Base-by-base conservation (phyloP, 2,329 filamentous ascomycete species). In the Thelonectria rubi region DNA sequence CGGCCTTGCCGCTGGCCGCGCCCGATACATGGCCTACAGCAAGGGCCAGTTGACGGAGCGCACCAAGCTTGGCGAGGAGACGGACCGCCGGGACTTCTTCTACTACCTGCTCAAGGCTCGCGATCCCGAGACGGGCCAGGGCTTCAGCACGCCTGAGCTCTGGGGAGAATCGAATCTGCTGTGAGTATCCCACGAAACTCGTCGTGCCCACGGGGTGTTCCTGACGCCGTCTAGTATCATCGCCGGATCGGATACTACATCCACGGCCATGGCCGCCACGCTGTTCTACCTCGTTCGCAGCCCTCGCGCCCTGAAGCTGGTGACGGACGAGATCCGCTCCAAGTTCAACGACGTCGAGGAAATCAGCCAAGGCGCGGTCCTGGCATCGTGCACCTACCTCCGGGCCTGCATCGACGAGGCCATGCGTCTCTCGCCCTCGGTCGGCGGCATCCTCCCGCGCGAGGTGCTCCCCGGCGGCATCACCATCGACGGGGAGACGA, bases 61-160 rank as follows among this genome's bases (percentile, higher is more conserved):
- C 21, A 90, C 88, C 50, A 86, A 87, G 63, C 78, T 89, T 24
- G 88, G 88, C 26, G 86, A 87, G 65, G 86, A 85, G 65, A 88
- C 84, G 49, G 88, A 87, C 69, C 88, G 89, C 34, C 87, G 88
- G 58, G 90, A 92, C 73, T 92, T 92, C 79, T 92, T 92, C 78
- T 88, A 91, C 76, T 88, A 92, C 74, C 82, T 93, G 11, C 83
- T 92, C 62, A 88, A 88, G 71, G 89, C 90, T 8, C 85, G 85
- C 40, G 90, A 92, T 66, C 88, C 89, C 12, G 88, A 91, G 72
- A 91, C 89, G 0, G 89, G 89, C 54, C 81, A 85, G 59, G 87
- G 87, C 1, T 89, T 91, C 71, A 84, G 81, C 42, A 88, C 82
- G 2, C 83, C 85, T 0, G 89, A 91, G 71, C 84, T 92, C 21